phyloP scores from a whole-genome alignment of 2,329 filamentous ascomycete species.

The Fusarium ramigenum region DNA sequence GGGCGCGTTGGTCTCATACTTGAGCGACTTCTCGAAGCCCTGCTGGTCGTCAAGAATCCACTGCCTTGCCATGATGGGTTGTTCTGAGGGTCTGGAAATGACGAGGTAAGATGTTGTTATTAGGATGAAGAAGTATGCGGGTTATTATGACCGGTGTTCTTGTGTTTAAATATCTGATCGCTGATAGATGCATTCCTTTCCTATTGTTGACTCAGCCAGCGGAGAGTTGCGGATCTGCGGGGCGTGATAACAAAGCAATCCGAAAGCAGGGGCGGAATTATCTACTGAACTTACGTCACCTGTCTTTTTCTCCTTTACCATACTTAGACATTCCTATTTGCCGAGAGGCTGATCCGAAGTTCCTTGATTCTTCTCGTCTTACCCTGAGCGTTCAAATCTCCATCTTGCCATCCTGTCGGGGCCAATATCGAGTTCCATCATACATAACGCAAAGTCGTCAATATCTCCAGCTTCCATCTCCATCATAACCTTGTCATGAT shows the following conservation, averaged over 20 bases:
- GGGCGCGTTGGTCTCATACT: constrained; percentile 43
- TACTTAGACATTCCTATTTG: accelerated
- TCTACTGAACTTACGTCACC: background rate
- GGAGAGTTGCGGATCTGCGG: background rate
- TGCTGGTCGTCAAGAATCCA: constrained; percentile 42
- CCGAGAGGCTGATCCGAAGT: accelerated
- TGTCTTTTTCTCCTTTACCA: accelerated
- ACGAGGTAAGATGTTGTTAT: accelerated
- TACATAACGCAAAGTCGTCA: constrained; percentile 8
- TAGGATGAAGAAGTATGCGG: background rate
- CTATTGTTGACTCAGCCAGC: background rate
- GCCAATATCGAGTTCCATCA: constrained; percentile 28
- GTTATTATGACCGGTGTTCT: accelerated
- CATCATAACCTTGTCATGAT: background rate
- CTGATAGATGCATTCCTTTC: accelerated
- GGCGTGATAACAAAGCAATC: background rate
- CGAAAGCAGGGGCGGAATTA: background rate
- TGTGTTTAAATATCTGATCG: background rate
- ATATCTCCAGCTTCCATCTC: constrained; percentile 1
- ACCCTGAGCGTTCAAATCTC: background rate
- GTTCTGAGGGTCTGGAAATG: accelerated
- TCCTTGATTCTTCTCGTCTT: accelerated
- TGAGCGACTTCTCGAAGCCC: constrained; percentile 48
- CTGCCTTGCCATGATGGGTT: constrained; percentile 21
- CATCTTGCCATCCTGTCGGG: constrained; percentile 15